Percentiles rank a stretch among this genome's conserved stretches.
These are phyloP conservation scores for Fusarium mundagurra DNA, from an alignment of 2,329 filamentous ascomycete genomes.

Conservation along the genomic window DNA sequence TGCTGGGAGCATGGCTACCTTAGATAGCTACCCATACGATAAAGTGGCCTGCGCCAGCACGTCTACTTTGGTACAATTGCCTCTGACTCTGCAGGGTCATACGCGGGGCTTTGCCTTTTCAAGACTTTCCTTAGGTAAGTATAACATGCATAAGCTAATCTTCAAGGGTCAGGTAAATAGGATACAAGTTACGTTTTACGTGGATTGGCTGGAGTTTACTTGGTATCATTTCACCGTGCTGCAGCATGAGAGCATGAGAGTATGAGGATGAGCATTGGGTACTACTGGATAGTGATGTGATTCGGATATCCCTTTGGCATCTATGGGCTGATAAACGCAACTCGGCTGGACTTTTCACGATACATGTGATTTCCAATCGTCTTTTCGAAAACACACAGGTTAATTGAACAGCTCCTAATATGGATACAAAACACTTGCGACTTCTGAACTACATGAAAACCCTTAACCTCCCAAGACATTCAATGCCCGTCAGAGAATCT, in stretches of 20 bases:
- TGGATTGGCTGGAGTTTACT: not conserved
- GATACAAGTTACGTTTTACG: not conserved
- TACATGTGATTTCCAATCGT: not conserved
- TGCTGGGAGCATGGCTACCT: not conserved
- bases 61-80: not conserved
- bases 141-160: not conserved
- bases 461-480: too few relatives aligned
- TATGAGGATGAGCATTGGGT: not conserved
- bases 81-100: not conserved
- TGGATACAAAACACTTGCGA: not conserved
- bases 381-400: not conserved
- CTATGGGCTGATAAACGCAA: not conserved
- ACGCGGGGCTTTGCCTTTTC: not conserved
- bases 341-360: rapidly evolving
- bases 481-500: too few relatives aligned
- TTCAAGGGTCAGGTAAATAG: not conserved
- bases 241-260: not conserved
- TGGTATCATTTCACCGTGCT: not conserved
- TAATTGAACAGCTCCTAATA: not conserved
- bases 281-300: not conserved
- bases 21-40: not conserved
- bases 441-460: not conserved
- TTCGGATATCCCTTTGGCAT: rapidly evolving
- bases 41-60: not conserved
- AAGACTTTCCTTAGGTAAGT: not conserved